A percentile compares a stretch with the other conserved stretches of the same genome.
These are phyloP conservation scores for Microdochium bolleyi DNA, from an alignment of 2,329 filamentous ascomycete genomes.

Conservation along the genomic window DNA sequence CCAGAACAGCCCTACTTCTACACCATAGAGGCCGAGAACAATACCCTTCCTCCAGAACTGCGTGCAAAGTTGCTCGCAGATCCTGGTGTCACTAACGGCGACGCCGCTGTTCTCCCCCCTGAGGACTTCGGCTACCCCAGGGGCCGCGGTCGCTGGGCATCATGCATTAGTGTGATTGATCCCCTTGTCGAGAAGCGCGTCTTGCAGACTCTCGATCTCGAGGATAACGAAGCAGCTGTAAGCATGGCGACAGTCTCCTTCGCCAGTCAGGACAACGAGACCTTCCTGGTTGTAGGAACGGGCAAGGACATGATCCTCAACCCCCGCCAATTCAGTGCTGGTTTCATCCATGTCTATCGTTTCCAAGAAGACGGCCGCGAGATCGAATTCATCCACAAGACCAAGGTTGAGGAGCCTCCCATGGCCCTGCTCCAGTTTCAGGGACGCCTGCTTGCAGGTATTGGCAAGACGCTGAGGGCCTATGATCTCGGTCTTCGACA, in stretches of 20 bases:
- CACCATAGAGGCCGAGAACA: slow-evolving; percentile 88
- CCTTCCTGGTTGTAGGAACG: slow-evolving; percentile 88
- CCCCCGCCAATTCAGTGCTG: slow-evolving; percentile 66
- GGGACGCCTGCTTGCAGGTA: slow-evolving; percentile 77
- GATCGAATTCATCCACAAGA: slow-evolving; percentile 94
- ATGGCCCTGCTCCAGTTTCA: slow-evolving; percentile 90
- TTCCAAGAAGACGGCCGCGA: slow-evolving; percentile 81
- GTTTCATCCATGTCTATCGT: slow-evolving; percentile 87
- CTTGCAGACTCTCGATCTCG: slow-evolving; percentile 70
- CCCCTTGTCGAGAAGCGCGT: slow-evolving; percentile 68
- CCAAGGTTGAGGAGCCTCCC: slow-evolving; percentile 81
- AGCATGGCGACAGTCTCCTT: slow-evolving; percentile 82
- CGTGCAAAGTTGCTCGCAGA: slow-evolving; percentile 68
- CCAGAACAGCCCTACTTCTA: slow-evolving; percentile 88
- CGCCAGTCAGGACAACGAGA: slow-evolving; percentile 78
- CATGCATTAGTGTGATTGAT: slow-evolving; percentile 88
- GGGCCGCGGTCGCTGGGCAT: slow-evolving; percentile 83
- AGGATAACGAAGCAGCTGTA: slow-evolving; percentile 85
- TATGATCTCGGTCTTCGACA: slow-evolving; percentile 93
- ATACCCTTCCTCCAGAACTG: slow-evolving; percentile 76
- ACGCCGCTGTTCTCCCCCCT: slow-evolving; percentile 61
- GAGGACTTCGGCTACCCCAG: slow-evolving; percentile 85
- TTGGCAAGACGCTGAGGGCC: slow-evolving; percentile 73
- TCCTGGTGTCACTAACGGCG: slow-evolving; percentile 62
- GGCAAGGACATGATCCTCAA: slow-evolving; percentile 81